Conservation (phyloP, 192 early-diverging fungal species). For the Umbelopsis sp. region DNA sequence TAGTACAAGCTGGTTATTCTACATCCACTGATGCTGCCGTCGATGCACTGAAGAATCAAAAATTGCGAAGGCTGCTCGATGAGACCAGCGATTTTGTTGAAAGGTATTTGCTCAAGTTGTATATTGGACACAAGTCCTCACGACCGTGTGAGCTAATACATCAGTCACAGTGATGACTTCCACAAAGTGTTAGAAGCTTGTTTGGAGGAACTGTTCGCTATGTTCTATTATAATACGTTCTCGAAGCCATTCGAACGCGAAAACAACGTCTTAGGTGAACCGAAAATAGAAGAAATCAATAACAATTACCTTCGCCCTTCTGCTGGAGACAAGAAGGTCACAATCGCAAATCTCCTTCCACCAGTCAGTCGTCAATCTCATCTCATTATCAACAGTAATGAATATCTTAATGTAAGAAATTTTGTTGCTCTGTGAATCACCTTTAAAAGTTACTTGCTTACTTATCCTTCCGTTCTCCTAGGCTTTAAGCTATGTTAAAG, state of each 20-base stretch:
- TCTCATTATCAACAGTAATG: conserved; percentile 72
- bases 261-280: conserved; percentile 12
- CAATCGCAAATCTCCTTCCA: conserved; percentile 67
- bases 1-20: conserved; percentile 56
- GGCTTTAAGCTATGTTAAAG: conserved; percentile 67
- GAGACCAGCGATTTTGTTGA: conserved; percentile 91
- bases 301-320: conserved; percentile 6
- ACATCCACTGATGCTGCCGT: conserved; percentile 28
- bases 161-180: conserved; percentile 49
- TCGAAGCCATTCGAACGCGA: conserved; percentile 39
- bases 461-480: conserved; percentile 24
- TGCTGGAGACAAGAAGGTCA: conserved; percentile 51
- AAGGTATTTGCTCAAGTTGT: conserved; percentile 44
- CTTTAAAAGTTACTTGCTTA: not conserved
- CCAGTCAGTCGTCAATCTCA: conserved; percentile 70
- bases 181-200: conserved; percentile 43
- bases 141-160: not conserved
- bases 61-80: conserved; percentile 75
- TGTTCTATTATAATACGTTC: conserved; percentile 45
- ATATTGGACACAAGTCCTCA: too few relatives aligned
- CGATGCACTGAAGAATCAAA: conserved; percentile 48
- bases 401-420: conserved; percentile 64
- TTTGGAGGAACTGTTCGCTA: conserved; percentile 45
- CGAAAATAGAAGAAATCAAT: conserved; percentile 59
- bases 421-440: not conserved